A percentile compares a stretch with the other conserved stretches of the same genome.
Conservation (phyloP, 2,329 filamentous ascomycete genomes). For the Rutstroemia sydowiana region DNA sequence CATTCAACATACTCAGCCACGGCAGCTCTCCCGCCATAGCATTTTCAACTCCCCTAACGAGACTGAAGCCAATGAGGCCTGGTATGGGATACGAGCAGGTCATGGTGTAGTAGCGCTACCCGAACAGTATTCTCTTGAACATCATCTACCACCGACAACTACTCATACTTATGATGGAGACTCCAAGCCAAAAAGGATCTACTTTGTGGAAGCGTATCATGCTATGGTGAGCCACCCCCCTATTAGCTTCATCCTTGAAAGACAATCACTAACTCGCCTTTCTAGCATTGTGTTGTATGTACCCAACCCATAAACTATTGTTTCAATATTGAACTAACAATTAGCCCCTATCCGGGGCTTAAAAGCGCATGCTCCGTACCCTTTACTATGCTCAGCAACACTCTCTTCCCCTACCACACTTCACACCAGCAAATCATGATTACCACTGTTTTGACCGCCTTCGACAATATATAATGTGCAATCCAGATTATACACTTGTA, state of each 20-base stretch:
- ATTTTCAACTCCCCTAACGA: not conserved
- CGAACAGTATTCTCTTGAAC: not conserved
- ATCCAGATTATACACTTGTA: slow-evolving; percentile 6
- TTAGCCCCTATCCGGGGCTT: not conserved
- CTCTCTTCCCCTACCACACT: not conserved
- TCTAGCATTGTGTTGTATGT: slow-evolving; percentile 4
- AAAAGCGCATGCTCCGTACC: not conserved
- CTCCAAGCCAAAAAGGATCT: not conserved
- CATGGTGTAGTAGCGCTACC: not conserved
- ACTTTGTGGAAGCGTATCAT: slow-evolving; percentile 7
- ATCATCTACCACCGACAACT: not conserved
- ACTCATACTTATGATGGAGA: not conserved
- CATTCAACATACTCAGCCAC: not conserved
- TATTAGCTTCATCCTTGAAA: too few relatives aligned
- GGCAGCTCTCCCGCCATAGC: not conserved
- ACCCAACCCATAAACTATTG: not conserved
- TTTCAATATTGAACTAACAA: not conserved
- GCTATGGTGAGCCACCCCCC: too few relatives aligned
- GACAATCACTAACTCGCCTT: too few relatives aligned
- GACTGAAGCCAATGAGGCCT: not conserved
- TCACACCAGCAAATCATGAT: not conserved
- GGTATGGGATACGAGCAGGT: not conserved
- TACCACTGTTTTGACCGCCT: slow-evolving; percentile 10
- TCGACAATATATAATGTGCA: slow-evolving; percentile 12
- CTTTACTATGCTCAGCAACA: not conserved